Base-by-base conservation (phyloP, 2,329 filamentous ascomycete genomes). In the Trichothecium sympodiale region DNA sequence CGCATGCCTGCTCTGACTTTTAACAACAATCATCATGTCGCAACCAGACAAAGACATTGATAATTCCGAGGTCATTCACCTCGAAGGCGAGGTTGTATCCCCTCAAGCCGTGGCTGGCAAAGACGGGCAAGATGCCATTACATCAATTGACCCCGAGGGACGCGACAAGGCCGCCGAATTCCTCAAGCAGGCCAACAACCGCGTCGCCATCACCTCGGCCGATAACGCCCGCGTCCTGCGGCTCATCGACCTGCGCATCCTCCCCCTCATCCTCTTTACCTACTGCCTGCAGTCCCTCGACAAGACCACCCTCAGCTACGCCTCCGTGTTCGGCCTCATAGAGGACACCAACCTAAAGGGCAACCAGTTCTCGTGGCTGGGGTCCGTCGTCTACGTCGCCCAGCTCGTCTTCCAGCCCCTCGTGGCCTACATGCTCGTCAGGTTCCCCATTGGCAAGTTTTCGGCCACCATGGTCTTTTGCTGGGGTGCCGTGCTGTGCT, bases 321-420 rank as follows among this genome's bases (percentile, higher is more conserved):
- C 73, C 1, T 71, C 70, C n/a, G 75, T 80, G 45, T 80, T 80
- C 64, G 71, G 71, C 12, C 63, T 80, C 26, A 60, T 62, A 1
- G 50, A 64, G 9, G 71, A 78, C 45, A 62, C 68, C 0, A 43
- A 60, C n/a, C 54, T 78, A 4, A 46, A 53, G 0, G 60, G 56
- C 23, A 43, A 53, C 14, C 52, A 83, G 58, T 86, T 77, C 51
- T 72, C 68, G 17, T 86, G 81, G 81, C 63, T 86, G 0, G 56
- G 56, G 8, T 59, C 56, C 1, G 50, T 61, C 18, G 47, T 62
- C 12, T 62, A 55, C 31, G 37, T 54, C 3, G 47, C 52, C 0
- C 54, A 57, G 20, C 46, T 57, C 12, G 49, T 54, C 17, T 50
- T 72, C 18, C 70, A 71, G n/a, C 71, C 69, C 26, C 48, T 74